Conservation (phyloP, 2,329 filamentous ascomycete genomes). For the Penicillium fuscoglaucum region DNA sequence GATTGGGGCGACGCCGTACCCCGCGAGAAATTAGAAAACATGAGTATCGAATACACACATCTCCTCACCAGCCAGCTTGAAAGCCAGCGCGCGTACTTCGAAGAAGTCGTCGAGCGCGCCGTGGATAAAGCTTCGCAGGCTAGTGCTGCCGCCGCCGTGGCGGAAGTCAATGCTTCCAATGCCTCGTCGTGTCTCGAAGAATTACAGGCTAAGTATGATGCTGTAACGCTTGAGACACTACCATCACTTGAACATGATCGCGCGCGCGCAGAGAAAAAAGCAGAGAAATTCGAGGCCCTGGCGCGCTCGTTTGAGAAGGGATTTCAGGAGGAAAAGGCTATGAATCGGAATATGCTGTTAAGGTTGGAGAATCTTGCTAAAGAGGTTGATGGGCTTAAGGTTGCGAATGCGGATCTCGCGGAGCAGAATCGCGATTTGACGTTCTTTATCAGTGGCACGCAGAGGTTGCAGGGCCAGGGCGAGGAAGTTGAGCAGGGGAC, state of each 20-base stretch:
- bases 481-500: constrained; percentile 76
- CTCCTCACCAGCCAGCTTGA: constrained; percentile 90
- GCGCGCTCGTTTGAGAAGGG: constrained; percentile 73
- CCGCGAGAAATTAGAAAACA: constrained; percentile 68
- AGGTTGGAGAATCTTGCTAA: constrained; percentile 68
- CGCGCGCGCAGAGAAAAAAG: constrained; percentile 66
- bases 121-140: constrained; percentile 85
- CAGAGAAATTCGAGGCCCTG: constrained; percentile 70
- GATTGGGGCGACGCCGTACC: constrained; percentile 50
- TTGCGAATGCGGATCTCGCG: constrained; percentile 68
- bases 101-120: constrained; percentile 84
- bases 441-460: constrained; percentile 82
- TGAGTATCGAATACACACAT: constrained; percentile 92
- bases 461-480: constrained; percentile 70
- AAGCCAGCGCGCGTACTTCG: constrained; percentile 88
- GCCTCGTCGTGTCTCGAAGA: constrained; percentile 56
- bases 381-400: constrained; percentile 58
- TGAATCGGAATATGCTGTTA: constrained; percentile 77
- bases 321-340: constrained; percentile 81
- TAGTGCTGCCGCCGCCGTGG: constrained; percentile 51
- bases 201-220: constrained; percentile 58
- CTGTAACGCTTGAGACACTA: constrained; percentile 59
- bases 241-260: constrained; percentile 71
- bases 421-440: constrained; percentile 85
- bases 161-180: constrained; percentile 65